These are phyloP conservation scores for Ceratopteris richardii DNA, from an alignment of 75 land plant genomes.

Conservation along the genomic window DNA sequence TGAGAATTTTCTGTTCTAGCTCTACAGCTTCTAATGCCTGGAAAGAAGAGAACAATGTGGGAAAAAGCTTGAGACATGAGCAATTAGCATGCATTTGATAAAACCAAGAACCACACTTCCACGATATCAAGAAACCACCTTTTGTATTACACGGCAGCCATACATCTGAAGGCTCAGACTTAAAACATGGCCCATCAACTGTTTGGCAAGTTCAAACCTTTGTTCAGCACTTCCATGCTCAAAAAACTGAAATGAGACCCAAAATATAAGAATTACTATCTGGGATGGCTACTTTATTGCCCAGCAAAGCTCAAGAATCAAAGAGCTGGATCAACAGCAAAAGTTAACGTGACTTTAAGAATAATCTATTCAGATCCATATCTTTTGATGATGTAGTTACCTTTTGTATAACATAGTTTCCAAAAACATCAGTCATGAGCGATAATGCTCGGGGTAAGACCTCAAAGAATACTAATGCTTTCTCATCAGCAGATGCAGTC, in stretches of 20 bases:
- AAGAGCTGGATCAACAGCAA: no score
- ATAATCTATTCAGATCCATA: no score
- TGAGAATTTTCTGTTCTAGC: constrained; percentile 68
- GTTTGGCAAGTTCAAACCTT: constrained; percentile 72
- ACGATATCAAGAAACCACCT: constrained; percentile 50
- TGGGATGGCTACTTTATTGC: no score
- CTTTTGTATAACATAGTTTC: constrained; percentile 98
- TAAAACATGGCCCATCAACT: constrained; percentile 64
- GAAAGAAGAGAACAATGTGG: not conserved
- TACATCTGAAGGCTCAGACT: constrained; percentile 92
- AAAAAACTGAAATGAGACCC: constrained; percentile 52
- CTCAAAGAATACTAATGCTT: constrained; percentile 80
- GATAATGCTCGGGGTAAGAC: constrained; percentile 81
- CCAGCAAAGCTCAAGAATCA: no score
- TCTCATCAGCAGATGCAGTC: constrained; percentile 63
- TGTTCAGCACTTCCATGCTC: constrained; percentile 88
- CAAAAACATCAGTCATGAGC: constrained; percentile 97
- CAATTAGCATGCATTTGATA: no score
- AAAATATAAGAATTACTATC: no score
- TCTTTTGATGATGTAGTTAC: constrained; percentile 30
- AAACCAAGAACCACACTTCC: no score
- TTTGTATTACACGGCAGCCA: constrained; percentile 97
- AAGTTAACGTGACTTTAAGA: no score
- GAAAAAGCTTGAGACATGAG: constrained; percentile 8
- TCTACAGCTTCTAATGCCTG: constrained; percentile 96